phyloP scores from a whole-genome alignment of 306 rosid genomes.

The Ammopiptanthus mongolicus region DNA sequence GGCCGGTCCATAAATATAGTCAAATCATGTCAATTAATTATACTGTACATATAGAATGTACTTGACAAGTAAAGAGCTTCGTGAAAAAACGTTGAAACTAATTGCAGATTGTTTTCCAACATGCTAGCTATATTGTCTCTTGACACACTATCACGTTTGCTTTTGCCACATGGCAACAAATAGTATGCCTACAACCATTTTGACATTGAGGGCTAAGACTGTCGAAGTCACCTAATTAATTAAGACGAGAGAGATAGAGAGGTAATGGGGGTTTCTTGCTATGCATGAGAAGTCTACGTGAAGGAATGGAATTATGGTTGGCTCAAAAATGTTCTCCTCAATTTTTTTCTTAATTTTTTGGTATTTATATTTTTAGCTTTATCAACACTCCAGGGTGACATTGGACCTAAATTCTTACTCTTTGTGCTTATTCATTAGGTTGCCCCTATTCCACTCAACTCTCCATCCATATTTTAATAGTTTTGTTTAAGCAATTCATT shows the following conservation, averaged over 20 bases:
- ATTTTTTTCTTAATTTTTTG: background rate
- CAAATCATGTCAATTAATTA: background rate
- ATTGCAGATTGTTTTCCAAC: background rate
- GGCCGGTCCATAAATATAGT: background rate
- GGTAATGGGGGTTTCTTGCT: slow-evolving; percentile 37
- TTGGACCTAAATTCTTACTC: slow-evolving; percentile 48
- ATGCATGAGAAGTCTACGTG: slow-evolving; percentile 59
- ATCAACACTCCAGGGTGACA: slow-evolving; percentile 71
- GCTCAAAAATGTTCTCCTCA: slow-evolving; percentile 28
- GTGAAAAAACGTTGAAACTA: background rate
- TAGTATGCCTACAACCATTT: slow-evolving; percentile 11
- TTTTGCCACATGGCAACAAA: slow-evolving; percentile 26
- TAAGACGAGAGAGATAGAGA: slow-evolving; percentile 21
- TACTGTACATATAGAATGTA: background rate
- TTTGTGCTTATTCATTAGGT: slow-evolving; percentile 35
- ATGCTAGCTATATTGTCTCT: background rate
- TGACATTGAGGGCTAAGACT: background rate
- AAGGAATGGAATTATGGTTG: slow-evolving; percentile 57
- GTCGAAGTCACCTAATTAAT: background rate
- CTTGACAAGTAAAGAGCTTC: background rate
- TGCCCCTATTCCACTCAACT: slow-evolving; percentile 70
- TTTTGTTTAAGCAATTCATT: slow-evolving; percentile 14
- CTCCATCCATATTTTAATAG: slow-evolving; percentile 7
- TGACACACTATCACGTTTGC: slow-evolving; percentile 15
- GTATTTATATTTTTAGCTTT: slow-evolving; percentile 44